phyloP scores from a whole-genome alignment of 2,329 filamentous ascomycete genomes.

The Reticulascus tulasneorum region DNA sequence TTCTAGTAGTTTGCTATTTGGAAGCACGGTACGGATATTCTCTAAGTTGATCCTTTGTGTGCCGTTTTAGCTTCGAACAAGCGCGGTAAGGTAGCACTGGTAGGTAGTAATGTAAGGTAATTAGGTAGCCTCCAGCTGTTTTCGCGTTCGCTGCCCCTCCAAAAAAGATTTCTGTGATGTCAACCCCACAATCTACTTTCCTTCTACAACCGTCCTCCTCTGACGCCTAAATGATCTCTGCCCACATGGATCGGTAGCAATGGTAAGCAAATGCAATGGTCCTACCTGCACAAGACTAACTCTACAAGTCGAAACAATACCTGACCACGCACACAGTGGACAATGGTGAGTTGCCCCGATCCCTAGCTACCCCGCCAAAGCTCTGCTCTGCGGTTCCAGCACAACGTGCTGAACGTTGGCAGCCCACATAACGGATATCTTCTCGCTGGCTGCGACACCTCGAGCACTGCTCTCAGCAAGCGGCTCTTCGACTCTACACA shows the following conservation, averaged over 20 bases:
- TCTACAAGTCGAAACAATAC: conserved; percentile 91
- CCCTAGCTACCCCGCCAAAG: not conserved
- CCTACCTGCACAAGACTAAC: conserved; percentile 9
- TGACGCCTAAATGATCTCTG: conserved; percentile 12
- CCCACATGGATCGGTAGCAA: conserved; percentile 34
- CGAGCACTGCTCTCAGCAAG: conserved; percentile 76
- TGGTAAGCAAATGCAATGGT: conserved; percentile 26
- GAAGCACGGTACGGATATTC: too few relatives aligned
- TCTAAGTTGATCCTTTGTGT: too few relatives aligned
- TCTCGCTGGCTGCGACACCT: conserved; percentile 72
- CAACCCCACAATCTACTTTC: too few relatives aligned
- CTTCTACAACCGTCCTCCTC: conserved; percentile 18
- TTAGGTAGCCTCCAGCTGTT: too few relatives aligned
- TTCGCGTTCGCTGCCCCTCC: too few relatives aligned
- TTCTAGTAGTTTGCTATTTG: too few relatives aligned
- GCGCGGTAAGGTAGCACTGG: too few relatives aligned
- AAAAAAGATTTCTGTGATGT: too few relatives aligned
- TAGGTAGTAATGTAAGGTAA: too few relatives aligned
- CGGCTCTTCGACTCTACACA: conserved; percentile 74
- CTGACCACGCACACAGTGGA: conserved; percentile 88
- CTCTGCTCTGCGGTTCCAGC: not conserved
- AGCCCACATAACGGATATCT: conserved; percentile 85
- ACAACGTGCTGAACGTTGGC: conserved; percentile 2
- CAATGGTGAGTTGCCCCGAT: conserved; percentile 55
- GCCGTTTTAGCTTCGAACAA: too few relatives aligned